Conservation (phyloP, 2,329 filamentous ascomycete genomes). For the Monilinia vaccinii-corymbosi region DNA sequence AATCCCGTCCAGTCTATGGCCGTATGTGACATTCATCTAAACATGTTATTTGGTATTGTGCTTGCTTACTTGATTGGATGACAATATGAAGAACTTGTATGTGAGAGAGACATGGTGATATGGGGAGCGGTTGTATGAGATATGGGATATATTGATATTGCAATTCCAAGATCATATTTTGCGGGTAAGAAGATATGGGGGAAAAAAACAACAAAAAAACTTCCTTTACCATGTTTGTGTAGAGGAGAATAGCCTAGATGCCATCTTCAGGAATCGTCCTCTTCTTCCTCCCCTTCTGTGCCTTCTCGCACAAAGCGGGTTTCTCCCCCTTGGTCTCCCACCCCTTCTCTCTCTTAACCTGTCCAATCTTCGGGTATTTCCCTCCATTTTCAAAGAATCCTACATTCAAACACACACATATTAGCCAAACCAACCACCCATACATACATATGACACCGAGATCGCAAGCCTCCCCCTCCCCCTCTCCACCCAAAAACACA, state of each 20-base stretch:
- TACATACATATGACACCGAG: constrained; percentile 19
- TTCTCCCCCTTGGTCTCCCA: constrained; percentile 50
- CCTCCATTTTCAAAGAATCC: constrained; percentile 70
- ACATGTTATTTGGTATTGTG: too few species aligned
- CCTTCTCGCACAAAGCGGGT: constrained; percentile 55
- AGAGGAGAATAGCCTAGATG: not conserved
- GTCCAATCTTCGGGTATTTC: constrained; percentile 76
- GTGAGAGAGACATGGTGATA: too few species aligned
- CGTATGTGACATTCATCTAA: too few species aligned
- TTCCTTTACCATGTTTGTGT: not conserved
- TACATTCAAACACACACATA: constrained; percentile 64
- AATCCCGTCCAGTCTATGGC: too few species aligned
- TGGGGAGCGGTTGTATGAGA: too few species aligned
- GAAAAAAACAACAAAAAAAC: too few species aligned
- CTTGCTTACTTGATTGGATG: too few species aligned
- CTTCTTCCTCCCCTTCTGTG: constrained; percentile 47
- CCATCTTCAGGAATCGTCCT: constrained; percentile 34
- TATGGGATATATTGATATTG: too few species aligned
- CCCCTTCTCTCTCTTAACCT: constrained; percentile 51
- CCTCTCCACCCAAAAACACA: constrained; percentile 33
- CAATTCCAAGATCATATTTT: too few species aligned
- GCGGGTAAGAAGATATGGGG: too few species aligned
- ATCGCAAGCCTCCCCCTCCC: constrained; percentile 31
- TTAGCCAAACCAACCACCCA: constrained; percentile 52
- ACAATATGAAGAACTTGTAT: too few species aligned